Conservation (phyloP, 192 early-diverging fungal genomes). For the Obelidium mucronatum region DNA sequence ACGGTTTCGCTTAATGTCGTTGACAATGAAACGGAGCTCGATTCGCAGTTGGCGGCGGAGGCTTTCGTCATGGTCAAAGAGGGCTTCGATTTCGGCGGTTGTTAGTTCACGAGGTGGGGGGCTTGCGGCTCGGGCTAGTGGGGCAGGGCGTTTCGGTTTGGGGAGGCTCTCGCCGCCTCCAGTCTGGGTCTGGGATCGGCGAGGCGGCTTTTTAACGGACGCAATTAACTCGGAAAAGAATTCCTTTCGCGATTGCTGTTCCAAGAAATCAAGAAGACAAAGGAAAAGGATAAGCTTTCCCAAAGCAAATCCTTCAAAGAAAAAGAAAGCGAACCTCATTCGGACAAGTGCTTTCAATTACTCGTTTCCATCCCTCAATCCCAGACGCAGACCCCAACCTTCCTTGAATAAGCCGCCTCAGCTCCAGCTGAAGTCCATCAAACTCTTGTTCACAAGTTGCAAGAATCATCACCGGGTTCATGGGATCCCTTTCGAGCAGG, state of each 20-base stretch:
- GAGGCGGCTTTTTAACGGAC: slow-evolving; percentile 42
- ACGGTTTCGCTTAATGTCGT: slow-evolving; percentile 58
- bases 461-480: slow-evolving; percentile 62
- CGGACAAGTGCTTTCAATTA: slow-evolving; percentile 11
- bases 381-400: background rate
- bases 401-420: slow-evolving; percentile 20
- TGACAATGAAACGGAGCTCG: slow-evolving; percentile 60
- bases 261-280: background rate
- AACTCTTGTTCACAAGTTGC: slow-evolving; percentile 58
- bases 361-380: slow-evolving; percentile 37
- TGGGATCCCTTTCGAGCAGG: slow-evolving; percentile 54
- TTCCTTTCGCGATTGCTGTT: slow-evolving; percentile 30
- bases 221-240: slow-evolving; percentile 49
- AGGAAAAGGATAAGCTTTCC: background rate
- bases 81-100: slow-evolving; percentile 49
- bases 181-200: background rate
- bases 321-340: slow-evolving; percentile 32
- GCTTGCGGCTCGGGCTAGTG: slow-evolving; percentile 55
- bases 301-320: too few species aligned
- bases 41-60: slow-evolving; percentile 62
- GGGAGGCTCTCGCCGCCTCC: slow-evolving; percentile 40
- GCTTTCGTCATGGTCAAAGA: slow-evolving; percentile 60
- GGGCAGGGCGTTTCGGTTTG: background rate
- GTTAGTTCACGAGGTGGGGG: slow-evolving; percentile 62
- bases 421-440: slow-evolving; percentile 42